Conservation (phyloP, 2,329 filamentous ascomycete species). For the Pyrenophora tritici-repentis region DNA sequence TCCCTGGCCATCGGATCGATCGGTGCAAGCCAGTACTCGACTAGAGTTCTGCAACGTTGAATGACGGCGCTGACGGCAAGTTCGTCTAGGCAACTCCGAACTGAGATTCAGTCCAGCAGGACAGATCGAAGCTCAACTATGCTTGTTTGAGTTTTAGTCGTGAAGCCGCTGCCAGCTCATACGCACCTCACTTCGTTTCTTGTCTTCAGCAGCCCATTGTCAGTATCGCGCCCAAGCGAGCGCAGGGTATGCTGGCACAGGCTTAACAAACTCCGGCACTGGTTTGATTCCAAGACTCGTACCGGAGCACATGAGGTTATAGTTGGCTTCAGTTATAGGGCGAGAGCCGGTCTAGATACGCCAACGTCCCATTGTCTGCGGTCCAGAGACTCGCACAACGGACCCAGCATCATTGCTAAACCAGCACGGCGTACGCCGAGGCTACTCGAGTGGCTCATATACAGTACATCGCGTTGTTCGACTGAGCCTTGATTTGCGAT, state of each 20-base stretch:
- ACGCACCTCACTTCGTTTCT: conserved; percentile 1
- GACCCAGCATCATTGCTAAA: conserved; percentile 40
- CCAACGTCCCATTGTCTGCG: conserved; percentile 12
- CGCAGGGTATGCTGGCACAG: conserved; percentile 1
- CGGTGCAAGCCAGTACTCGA: conserved; percentile 17
- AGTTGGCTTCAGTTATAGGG: conserved; percentile 8
- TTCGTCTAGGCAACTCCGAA: background rate
- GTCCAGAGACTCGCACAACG: conserved; percentile 35
- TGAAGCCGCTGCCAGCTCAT: conserved; percentile 2
- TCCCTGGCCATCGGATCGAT: conserved; percentile 18
- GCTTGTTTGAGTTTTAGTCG: background rate
- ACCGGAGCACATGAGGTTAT: conserved; percentile 6
- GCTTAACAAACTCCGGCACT: background rate
- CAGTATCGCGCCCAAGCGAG: background rate
- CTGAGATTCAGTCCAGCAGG: background rate
- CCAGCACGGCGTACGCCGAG: conserved; percentile 28
- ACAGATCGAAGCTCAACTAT: background rate
- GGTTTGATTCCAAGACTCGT: background rate
- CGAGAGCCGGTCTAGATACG: conserved; percentile 6
- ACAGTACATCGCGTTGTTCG: conserved; percentile 1
- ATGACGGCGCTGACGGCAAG: conserved; percentile 1
- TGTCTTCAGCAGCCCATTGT: background rate
- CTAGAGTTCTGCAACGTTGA: conserved; percentile 10
- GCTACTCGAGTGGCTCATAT: conserved; percentile 12
- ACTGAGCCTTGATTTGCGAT: conserved; percentile 6